Base-by-base conservation (phyloP, 108 stramenopile species). In the Pseudonitzschia delicatissima region DNA sequence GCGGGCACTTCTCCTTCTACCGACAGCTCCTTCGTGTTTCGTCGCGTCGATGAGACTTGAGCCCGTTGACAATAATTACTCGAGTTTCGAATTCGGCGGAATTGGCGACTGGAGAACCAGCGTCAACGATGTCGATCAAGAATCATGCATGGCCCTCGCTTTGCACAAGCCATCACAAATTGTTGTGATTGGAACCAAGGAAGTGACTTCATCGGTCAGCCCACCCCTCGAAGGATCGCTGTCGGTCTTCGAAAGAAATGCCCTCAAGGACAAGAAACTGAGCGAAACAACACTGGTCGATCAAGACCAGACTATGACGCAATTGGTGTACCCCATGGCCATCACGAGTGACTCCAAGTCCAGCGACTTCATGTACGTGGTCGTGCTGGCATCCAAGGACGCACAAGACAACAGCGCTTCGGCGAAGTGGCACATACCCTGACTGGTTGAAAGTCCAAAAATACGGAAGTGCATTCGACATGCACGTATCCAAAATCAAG, bases 391-490 rank as follows among this genome's bases (percentile, higher is more conserved):
- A 33, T 61, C 60, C 18, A 18, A 11, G 20, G 60, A 61, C 40
- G 35, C 39, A 3, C 5, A 12, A 7, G 25, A 40, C 35, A 61
- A 61, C 32, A 55, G 29, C 17, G 32, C 3, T 12, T 21, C 4
- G 25, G 3, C 34, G 6, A 17, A 34, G 4, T 17, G n/a, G 2
- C n/a, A 17, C 7, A 37, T 48, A 33, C 27, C 58, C 65, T 26
- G 58, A 73, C 37, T 73, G 65, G 57, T 37, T 62, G 34, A 50
- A 32, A 28, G 29, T 33, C 23, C 29, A 60, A 12, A 51, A 73
- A 31, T 67, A 73, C 48, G 72, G 72, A 40, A 27, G 42, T 3
- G 66, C 62, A n/a, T 52, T 48, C 45, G 63, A 73, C 18, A 67
- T 73, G 65, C 58, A 57, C n/a, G 59, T 73, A 21, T 23, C 44